Evolutionary conservation across 768 basidiomycete species (phyloP), one percentile per base, ranked within the genome.

Genomic region (Mycena latifolia): DNA sequence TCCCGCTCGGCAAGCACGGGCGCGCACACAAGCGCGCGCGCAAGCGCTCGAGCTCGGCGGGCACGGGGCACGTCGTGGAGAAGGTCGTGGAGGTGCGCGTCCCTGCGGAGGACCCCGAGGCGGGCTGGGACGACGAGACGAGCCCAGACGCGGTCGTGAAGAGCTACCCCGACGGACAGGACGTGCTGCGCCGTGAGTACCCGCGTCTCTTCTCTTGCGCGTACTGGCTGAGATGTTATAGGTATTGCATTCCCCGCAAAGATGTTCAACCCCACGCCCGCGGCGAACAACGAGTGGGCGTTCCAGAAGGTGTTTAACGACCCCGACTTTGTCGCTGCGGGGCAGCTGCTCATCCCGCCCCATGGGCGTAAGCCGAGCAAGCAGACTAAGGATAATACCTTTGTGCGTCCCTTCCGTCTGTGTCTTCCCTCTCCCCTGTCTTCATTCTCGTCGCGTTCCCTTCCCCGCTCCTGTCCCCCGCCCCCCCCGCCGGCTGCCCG

Each of bases 271-370:
- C 91, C 91, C 2, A 81, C 84, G 61, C 74, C 81, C 20, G 88
- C 92, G 0, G 83, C 82, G 11, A 88, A 89, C 66, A 85, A 84
- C 55, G 83, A 84, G 14, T 99, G 96, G 89, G 83, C 82, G 25
- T 99, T 94, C 76, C 92, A 97, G 74, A 96, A 95, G 79, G 86
- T 98, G 24, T 97, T 96, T 72, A 90, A 92, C 28, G 97, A 99
- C 67, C 93, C 89, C 50, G 89, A 93, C 48, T 98, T 94, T 75
- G 89, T 98, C 65, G 97, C 96, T 1, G 92, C 94, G 31, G 98
- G 98, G 0, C 88, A 95, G 67, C 83, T 99, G 48, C 82, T 86
- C 57, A 92, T 99, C 43, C 95, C 95, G 5, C 88, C 92, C 0
- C 82, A 86, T 9, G 86, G 87, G n/a, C 82, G 86, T 65, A 99